Evolutionary conservation across 2,329 filamentous ascomycete species (phyloP), one percentile per base, ranked within the genome.

Genomic region (Scortechinia acanthostroma): DNA sequence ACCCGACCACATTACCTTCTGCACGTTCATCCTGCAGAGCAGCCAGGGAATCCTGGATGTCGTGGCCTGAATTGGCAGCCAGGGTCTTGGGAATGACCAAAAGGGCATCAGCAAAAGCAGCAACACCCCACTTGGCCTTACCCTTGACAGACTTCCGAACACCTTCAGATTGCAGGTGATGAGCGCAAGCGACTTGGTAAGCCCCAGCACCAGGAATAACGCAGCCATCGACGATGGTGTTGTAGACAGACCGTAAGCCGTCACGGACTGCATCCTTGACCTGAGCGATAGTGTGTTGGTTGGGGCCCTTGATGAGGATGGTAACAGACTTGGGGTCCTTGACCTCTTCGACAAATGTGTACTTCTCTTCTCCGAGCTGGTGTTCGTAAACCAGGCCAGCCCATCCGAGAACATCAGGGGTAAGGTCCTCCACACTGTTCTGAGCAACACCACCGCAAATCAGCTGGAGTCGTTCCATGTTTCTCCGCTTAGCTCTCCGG

Each of bases 311-410:
- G 75, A 98, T 97, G 58, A 98, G 76, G 22, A 98, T 74, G 15
- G 93, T 98, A 42, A 98, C 93, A 1, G 91, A 96, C 73, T 98
- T 98, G 50, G 93, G 88, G 50, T 97, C 90, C 76, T 96, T 97
- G 58, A 98, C 93, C 56, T 98, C 93, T 68, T 98, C 93, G 49
- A 98, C 77, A 62, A 98, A 98, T 4, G 93, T 98, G 71, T 88
- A 98, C 73, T 98, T 98, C 74, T 98, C 93, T 74, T 98, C 93
- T 50, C 93, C 93, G 6, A 98, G 76, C 55, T 91, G 88, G 67
- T 98, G 91, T 72, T 98, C 93, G 63, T 98, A 97, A 47, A 98
- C 93, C 43, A 88, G 78, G 45, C 93, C 93, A 44, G 93, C 93
- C 91, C 91, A 98, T 51, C 93, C 93, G 45, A 98, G 83, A 48